Base-by-base conservation (phyloP, 768 basidiomycete genomes). In the Suillus sp. region DNA sequence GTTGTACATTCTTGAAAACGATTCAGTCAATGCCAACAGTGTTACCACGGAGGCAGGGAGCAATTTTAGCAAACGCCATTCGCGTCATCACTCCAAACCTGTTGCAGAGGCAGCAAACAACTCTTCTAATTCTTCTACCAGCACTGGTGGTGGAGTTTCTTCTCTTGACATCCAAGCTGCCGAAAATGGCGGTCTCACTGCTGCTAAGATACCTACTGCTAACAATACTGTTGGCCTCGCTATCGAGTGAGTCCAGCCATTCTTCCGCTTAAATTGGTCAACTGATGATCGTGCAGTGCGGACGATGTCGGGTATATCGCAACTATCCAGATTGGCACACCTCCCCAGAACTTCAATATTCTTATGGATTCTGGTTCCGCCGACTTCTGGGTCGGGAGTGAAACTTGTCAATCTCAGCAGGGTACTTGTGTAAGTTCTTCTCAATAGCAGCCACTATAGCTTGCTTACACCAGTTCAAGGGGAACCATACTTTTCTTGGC, bases 331-430 rank as follows among this genome's bases (percentile, higher is more conserved):
- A 81, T 90, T 54, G 90, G 90, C n/a, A 89, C 86, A 1, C 89
- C 89, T 25, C 81, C 85, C 10, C 78, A 70, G 38, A 70, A 83
- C 64, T 90, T 86, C 69, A 70, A 77, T 34, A 72, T 91, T 59
- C 78, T 90, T 22, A 86, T 90, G 84, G 89, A 90, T 72, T 87
- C 86, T 37, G 89, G 89, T 34, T 86, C 84, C 14, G 86, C 88
- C 11, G 89, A 90, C 74, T 73, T 86, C 42, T 89, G 88, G 87
- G 86, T 88, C 35, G 84, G 84, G 16, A 73, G 80, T 20, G 85
- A 87, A 68, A 76, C 76, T 57, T 88, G 87, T 66, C 75, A 76
- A 59, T 80, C 83, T 7, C 66, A 76, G 42, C 73, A 64, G 40
- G 82, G 78, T 16, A 74, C 64, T 51, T 83, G 81, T 66, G 81